Evolutionary conservation across 2,329 filamentous ascomycete genomes (phyloP).

Genomic region (Sporothrix protearum): DNA sequence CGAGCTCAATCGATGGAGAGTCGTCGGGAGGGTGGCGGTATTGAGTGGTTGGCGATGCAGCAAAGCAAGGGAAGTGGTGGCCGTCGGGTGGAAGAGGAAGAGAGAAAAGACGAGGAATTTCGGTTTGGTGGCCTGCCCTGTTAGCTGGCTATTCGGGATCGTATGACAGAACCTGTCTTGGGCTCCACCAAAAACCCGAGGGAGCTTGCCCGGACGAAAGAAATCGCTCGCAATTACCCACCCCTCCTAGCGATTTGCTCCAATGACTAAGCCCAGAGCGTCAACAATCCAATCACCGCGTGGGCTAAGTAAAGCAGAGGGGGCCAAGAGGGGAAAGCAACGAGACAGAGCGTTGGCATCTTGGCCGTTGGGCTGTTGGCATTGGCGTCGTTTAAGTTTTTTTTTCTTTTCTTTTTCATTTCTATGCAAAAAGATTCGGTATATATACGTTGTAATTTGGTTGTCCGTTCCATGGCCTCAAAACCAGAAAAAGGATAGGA

Average conservation of each 20-base stretch:
- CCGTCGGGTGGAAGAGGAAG: conserved; percentile 25
- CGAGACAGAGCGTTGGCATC: not conserved
- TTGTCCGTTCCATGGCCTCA: not conserved
- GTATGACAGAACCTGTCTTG: conserved; percentile 28
- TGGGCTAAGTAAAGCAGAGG: conserved; percentile 10
- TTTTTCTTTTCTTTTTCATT: not conserved
- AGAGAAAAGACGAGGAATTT: conserved; percentile 22
- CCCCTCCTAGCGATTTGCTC: conserved; percentile 12
- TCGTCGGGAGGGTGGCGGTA: not conserved
- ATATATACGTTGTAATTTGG: not conserved
- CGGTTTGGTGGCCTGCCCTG: conserved; percentile 1
- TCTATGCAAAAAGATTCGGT: not conserved
- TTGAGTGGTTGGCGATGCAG: conserved; percentile 13
- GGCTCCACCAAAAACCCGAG: conserved; percentile 27
- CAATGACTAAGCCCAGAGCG: conserved; percentile 16
- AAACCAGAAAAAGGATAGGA: not conserved
- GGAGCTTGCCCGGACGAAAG: conserved; percentile 28
- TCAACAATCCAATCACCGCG: conserved; percentile 21
- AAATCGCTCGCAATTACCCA: conserved; percentile 30
- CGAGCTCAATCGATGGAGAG: conserved; percentile 17
- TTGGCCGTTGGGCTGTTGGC: not conserved
- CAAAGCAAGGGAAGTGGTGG: not conserved
- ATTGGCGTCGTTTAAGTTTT: not conserved
- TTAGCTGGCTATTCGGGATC: conserved; percentile 23
- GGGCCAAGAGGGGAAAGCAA: not conserved